Conservation (phyloP, 148 eudicot species). For the Bassia scoparia region DNA sequence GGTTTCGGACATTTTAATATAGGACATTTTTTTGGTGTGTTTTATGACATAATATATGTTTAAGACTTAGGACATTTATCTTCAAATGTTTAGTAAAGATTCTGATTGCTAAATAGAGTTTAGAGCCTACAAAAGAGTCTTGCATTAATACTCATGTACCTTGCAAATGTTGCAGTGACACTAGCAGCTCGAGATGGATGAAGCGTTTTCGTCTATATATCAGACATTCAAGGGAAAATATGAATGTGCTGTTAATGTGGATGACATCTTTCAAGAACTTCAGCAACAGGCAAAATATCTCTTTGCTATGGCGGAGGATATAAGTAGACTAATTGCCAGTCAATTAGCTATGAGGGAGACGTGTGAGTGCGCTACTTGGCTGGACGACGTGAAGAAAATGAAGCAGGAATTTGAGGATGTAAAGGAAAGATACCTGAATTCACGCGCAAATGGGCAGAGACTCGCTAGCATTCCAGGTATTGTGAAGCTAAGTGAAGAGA, state of each 20-base stretch:
- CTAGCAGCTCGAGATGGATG: constrained; percentile 1
- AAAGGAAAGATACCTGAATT: constrained; percentile 2
- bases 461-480: not conserved
- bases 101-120: no score
- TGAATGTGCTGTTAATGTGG: constrained; percentile 11
- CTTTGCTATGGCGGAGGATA: constrained; percentile 20
- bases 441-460: not conserved
- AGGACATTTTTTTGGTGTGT: no score
- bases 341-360: not conserved
- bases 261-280: constrained; percentile 22
- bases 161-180: not conserved
- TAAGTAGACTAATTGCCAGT: not conserved
- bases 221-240: not conserved
- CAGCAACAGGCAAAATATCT: constrained; percentile 14
- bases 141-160: not conserved
- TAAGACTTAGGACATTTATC: no score
- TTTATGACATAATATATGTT: no score
- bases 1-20: no score
- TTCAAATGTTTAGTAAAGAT: no score
- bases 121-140: no score
- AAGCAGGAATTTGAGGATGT: constrained; percentile 11
- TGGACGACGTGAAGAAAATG: constrained; percentile 12
- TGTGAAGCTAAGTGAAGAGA: constrained; percentile 17
- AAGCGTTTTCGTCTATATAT: not conserved
- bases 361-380: constrained; percentile 14